phyloP scores from a whole-genome alignment of 805 yeast genomes.

The Metschnikowia santaceciliae region DNA sequence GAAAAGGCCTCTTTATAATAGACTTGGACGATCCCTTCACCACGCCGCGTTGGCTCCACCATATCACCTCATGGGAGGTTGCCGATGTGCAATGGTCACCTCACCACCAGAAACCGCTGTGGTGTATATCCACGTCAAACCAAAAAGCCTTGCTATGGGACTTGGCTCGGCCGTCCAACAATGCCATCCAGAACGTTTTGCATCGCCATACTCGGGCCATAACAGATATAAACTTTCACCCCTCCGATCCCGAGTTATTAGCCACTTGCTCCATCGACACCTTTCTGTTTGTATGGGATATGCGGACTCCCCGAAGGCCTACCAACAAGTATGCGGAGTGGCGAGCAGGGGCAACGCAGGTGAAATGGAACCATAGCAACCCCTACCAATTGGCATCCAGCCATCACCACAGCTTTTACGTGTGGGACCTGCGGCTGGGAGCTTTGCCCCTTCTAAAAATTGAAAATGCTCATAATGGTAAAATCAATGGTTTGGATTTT shows the following conservation, averaged over 20 bases:
- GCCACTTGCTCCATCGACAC: slow-evolving; percentile 96
- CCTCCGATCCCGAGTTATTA: slow-evolving; percentile 74
- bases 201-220: slow-evolving; percentile 93
- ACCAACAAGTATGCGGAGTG: slow-evolving; percentile 84
- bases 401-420: slow-evolving; percentile 72
- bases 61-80: slow-evolving; percentile 94
- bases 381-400: slow-evolving; percentile 78
- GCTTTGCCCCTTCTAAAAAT: slow-evolving; percentile 67
- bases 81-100: slow-evolving; percentile 99
- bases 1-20: slow-evolving; percentile 78
- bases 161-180: slow-evolving; percentile 61
- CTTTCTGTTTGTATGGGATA: slow-evolving; percentile 84
- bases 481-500: slow-evolving; percentile 88
- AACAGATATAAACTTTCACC: slow-evolving; percentile 92
- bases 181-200: slow-evolving; percentile 79
- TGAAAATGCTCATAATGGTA: slow-evolving; percentile 68
- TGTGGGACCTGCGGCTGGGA: slow-evolving; percentile 90
- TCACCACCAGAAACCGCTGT: slow-evolving; percentile 74
- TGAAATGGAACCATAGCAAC: slow-evolving; percentile 82
- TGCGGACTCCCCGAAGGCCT: slow-evolving; percentile 74
- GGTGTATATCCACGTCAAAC: slow-evolving; percentile 92
- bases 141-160: slow-evolving; percentile 97
- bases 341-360: slow-evolving; percentile 93
- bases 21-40: slow-evolving; percentile 94
- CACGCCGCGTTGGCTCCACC: slow-evolving; percentile 91